Evolutionary conservation across 768 basidiomycete genomes (phyloP).

Genomic region (Mycena vulgaris): DNA sequence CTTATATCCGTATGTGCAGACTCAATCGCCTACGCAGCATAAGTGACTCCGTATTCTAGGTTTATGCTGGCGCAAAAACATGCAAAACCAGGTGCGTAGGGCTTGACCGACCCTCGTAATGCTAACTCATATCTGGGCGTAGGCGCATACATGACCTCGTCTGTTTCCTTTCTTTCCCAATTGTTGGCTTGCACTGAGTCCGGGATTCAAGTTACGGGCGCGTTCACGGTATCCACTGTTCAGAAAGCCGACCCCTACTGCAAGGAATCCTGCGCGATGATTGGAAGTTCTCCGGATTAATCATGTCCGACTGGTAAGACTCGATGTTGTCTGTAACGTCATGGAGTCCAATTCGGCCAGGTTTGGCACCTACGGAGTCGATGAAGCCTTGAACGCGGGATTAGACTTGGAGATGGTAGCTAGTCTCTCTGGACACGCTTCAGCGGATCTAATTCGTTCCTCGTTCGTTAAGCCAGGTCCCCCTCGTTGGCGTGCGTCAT

Average conservation of each 20-base stretch:
- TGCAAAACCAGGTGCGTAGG: conserved; percentile 60
- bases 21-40: neutral
- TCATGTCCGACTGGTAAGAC: conserved; percentile 85
- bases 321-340: neutral
- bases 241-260: conserved; percentile 76
- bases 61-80: conserved; percentile 80
- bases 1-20: conserved; percentile 76
- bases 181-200: neutral
- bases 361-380: conserved; percentile 83
- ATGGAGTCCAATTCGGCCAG: conserved; percentile 49
- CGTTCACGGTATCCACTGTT: conserved; percentile 78
- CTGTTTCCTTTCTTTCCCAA: conserved; percentile 31
- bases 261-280: conserved; percentile 78
- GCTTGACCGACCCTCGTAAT: neutral
- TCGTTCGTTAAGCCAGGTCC: conserved; percentile 74
- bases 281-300: conserved; percentile 79
- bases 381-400: conserved; percentile 78
- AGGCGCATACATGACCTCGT: conserved; percentile 79
- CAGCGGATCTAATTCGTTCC: too few species aligned
- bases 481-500: conserved; percentile 74
- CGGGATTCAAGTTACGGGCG: conserved; percentile 72
- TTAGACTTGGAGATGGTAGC: conserved; percentile 74
- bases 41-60: conserved; percentile 46
- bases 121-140: neutral
- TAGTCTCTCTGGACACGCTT: too few species aligned